These are phyloP conservation scores for Pleurotus sapidus DNA, from an alignment of 768 basidiomycete species.

Conservation along the genomic window DNA sequence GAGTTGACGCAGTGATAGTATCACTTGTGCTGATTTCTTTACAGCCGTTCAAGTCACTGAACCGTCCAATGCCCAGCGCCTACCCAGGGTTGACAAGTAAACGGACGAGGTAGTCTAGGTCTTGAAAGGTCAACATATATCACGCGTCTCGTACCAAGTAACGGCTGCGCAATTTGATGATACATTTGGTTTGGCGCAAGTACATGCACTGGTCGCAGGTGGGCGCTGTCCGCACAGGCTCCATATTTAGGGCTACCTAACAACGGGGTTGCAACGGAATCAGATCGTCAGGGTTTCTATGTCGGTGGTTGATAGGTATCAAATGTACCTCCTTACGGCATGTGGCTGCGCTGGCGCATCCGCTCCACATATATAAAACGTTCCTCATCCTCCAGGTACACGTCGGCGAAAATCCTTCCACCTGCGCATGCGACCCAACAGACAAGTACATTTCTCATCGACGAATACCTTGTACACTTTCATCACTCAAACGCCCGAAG, in stretches of 20 bases:
- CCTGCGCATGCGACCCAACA: conserved; percentile 2
- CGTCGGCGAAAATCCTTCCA: background rate
- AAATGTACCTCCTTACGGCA: background rate
- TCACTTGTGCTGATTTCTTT: no score
- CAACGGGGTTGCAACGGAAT: background rate
- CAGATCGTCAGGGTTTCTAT: background rate
- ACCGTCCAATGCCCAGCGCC: no score
- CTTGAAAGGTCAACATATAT: no score
- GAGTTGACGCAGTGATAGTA: no score
- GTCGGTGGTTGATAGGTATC: background rate
- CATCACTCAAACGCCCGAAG: background rate
- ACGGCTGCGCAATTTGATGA: no score
- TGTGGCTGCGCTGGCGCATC: background rate
- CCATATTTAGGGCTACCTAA: background rate
- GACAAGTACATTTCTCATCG: conserved; percentile 7
- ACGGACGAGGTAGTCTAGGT: no score
- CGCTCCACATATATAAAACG: background rate
- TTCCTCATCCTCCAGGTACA: background rate
- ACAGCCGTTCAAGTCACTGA: no score
- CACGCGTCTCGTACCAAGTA: no score
- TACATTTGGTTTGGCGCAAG: no score
- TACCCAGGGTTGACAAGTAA: no score
- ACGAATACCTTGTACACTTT: conserved; percentile 3
- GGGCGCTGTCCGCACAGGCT: no score
- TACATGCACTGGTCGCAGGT: no score